A percentile compares a stretch with the other conserved stretches of the same genome.
phyloP scores from a whole-genome alignment of 148 eudicot genomes.

The Cornus suecica region DNA sequence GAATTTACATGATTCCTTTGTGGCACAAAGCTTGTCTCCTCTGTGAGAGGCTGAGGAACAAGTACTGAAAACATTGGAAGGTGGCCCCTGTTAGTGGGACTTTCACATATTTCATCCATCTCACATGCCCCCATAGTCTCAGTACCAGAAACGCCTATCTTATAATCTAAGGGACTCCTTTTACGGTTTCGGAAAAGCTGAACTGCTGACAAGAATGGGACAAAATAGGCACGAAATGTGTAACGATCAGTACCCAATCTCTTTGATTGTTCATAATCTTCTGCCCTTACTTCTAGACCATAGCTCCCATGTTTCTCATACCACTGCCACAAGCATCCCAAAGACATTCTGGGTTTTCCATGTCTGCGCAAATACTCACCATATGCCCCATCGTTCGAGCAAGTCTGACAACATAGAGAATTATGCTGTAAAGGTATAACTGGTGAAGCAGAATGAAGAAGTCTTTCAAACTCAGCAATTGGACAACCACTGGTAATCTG shows the following conservation, averaged over 20 bases:
- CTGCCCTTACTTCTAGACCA: conserved; percentile 45
- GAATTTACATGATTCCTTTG: background rate
- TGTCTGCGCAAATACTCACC: conserved; percentile 27
- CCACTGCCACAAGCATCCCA: conserved; percentile 50
- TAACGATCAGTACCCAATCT: conserved; percentile 27
- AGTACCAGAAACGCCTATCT: conserved; percentile 2
- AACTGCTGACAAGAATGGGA: conserved; percentile 57
- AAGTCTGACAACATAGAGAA: conserved; percentile 12
- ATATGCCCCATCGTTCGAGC: conserved; percentile 14
- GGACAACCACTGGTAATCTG: conserved; percentile 40
- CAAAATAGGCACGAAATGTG: conserved; percentile 49
- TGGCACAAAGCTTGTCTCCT: conserved; percentile 4
- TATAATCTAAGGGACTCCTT: background rate
- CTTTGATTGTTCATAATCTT: conserved; percentile 25
- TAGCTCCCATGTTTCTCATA: conserved; percentile 56
- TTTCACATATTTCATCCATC: background rate
- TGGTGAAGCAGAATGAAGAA: conserved; percentile 45
- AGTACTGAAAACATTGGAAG: conserved; percentile 19
- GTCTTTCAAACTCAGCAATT: conserved; percentile 46
- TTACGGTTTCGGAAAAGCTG: conserved; percentile 39
- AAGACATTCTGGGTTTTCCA: conserved; percentile 32
- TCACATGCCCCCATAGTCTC: background rate
- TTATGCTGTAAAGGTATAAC: conserved; percentile 16
- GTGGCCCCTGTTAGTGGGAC: background rate
- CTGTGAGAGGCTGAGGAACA: conserved; percentile 23